Evolutionary conservation across 2,329 filamentous ascomycete species (phyloP).

Genomic region (Trichoderma lentiforme): DNA sequence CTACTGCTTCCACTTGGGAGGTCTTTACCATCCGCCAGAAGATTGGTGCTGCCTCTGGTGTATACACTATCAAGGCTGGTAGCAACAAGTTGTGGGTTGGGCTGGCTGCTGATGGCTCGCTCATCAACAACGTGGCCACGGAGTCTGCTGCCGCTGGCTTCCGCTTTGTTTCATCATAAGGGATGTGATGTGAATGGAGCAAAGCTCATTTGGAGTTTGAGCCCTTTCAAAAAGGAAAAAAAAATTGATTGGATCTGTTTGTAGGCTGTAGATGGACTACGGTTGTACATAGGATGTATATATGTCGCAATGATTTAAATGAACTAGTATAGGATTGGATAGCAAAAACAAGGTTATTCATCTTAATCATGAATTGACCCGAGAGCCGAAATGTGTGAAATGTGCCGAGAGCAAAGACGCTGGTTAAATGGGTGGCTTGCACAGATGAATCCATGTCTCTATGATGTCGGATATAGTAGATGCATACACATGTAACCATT

Average conservation of each 20-base stretch:
- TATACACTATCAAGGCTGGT: constrained; percentile 26
- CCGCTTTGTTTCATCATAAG: constrained; percentile 15
- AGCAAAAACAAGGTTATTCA: not conserved
- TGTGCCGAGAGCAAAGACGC: not conserved
- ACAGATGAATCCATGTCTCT: too few relatives aligned
- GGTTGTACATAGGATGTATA: constrained; percentile 1
- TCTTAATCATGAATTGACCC: not conserved
- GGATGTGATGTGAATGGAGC: not conserved
- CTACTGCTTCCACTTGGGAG: constrained; percentile 23
- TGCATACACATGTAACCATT: too few relatives aligned
- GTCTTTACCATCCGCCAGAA: constrained; percentile 25
- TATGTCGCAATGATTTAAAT: not conserved
- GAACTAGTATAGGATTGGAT: not conserved
- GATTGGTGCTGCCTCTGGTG: constrained; percentile 20
- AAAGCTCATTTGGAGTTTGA: not conserved
- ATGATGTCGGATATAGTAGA: too few relatives aligned
- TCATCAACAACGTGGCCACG: constrained; percentile 23
- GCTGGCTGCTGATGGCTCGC: constrained; percentile 21
- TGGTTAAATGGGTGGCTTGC: not conserved
- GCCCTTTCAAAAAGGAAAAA: not conserved
- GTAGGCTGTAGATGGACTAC: not conserved
- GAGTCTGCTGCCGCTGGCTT: constrained; percentile 22
- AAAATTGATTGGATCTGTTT: not conserved
- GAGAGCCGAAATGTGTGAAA: not conserved
- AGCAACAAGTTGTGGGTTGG: constrained; percentile 25